Evolutionary conservation across 2,329 filamentous ascomycete species (phyloP), one percentile per base, ranked within the genome.

Genomic region (Aspergillus sp.): DNA sequence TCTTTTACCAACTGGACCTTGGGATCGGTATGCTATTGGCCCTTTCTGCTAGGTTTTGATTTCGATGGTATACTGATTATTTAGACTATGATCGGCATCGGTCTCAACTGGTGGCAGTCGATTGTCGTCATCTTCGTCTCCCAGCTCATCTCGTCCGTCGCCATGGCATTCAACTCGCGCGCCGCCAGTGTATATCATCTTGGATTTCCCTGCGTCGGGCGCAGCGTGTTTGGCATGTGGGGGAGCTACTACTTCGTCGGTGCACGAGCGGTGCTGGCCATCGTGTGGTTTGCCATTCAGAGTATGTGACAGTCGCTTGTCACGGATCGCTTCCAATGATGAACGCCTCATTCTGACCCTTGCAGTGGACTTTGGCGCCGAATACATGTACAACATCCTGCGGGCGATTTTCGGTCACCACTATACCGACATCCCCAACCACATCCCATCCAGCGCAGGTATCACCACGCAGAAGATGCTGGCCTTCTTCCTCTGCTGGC

Each of bases 151-250:
- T 74, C 71, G 7, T 79, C 76, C 10, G 65, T 79, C 43, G 77
- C 78, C 50, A 79, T 80, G 73, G 74, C 76, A 57, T 78, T 80
- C 70, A 81, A 81, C 68, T 77, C 76, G 15, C 73, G 79, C 47
- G 76, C 73, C 52, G 78, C 78, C 3, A 73, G 69, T 15, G 72
- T 76, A 12, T 81, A 81, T 60, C 78, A 80, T 63, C 70, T 80
- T 50, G 78, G 76, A 8, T 81, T 78, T 59, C 78, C 79, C 1
- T 69, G 74, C 15, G 69, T 78, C 17, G 69, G 69, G 19, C 69
- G 78, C n/a, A 69, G 68, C 5, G 75, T 77, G 9, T 78, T 79
- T 61, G 78, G 78, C 58, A 78, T 79, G 71, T 78, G 69, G 60
- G 78, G 77, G 10, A 70, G 73, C 7, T 81, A 78, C 66, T 81